Evolutionary conservation across 106 monocot species (phyloP).

Genomic region (Ottelia alismoides): DNA sequence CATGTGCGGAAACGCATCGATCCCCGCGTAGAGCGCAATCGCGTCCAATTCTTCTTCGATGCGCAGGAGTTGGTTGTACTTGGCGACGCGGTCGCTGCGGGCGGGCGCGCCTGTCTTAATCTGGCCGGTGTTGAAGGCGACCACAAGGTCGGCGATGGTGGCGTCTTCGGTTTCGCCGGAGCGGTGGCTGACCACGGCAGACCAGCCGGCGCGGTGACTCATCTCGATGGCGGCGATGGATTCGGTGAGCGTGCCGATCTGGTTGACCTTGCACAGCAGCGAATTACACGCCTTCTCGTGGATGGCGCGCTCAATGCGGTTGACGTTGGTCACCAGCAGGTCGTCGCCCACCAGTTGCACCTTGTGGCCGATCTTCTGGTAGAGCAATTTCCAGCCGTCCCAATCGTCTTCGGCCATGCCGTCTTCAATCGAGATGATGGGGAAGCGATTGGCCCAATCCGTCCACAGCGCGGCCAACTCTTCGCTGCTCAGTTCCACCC

Average conservation of each 20-base stretch:
- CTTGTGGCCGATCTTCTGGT: constrained; percentile 58
- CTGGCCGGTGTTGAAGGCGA: not conserved
- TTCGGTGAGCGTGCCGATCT: not conserved
- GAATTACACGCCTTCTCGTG: not conserved
- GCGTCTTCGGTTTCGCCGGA: not conserved
- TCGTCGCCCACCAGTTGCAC: constrained; percentile 96
- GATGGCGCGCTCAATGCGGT: not conserved
- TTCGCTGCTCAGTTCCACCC: constrained; percentile 82
- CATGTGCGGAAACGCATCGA: no score
- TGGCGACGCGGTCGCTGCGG: not conserved
- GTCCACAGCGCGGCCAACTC: constrained; percentile 79
- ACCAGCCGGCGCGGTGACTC: not conserved
- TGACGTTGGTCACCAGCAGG: constrained; percentile 85
- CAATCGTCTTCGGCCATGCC: constrained; percentile 96
- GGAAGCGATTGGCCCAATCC: constrained; percentile 86
- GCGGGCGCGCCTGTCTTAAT: not conserved
- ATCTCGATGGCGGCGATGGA: not conserved
- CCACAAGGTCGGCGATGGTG: not conserved
- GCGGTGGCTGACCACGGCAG: not conserved
- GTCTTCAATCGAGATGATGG: constrained; percentile 85
- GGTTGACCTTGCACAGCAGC: not conserved
- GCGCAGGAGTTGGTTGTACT: not conserved
- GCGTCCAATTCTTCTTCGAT: not conserved
- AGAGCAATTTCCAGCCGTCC: constrained; percentile 58
- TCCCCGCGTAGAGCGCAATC: no score